Base-by-base conservation (phyloP, 306 rosid species). In the Citrullus amarus region DNA sequence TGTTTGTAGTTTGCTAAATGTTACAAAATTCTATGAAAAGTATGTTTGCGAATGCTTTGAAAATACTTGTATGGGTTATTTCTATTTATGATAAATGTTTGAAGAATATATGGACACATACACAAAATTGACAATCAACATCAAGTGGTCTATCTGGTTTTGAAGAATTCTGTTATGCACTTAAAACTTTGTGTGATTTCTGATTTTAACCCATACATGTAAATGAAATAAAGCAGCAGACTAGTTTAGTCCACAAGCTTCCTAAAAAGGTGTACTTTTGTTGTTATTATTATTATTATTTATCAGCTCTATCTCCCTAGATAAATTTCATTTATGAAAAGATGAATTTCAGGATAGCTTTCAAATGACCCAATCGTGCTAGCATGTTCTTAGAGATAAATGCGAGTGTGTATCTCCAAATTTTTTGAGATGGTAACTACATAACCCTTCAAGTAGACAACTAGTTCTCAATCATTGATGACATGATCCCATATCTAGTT, bases 161-260 rank as follows among this genome's bases (percentile, higher is more conserved):
- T 41, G 30, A 67, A 39, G 5, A 8, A 41, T 4, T 62, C 28
- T 66, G 32, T 60, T 83, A 74, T 13, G 44, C 43, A 43, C 63
- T 73, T 43, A 63, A 38, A 28, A 25, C 60, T 69, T 61, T 32
- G 73, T 74, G 16, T 58, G 54, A 76, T 59, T 79, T 81, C 69
- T 81, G 20, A 67, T 17, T 80, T 80, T 73, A 53, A 84, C 78
- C 72, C 78, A 38, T 81, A 70, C 87, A 95, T 97, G 96, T 85
- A 76, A 86, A 77, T 75, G 97, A 85, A 70, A 72, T 79, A 62
- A 89, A 85, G 80, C 93, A 88, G 82, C 97, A 87, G 82, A 53
- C 83, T 43, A 82, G 67, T 84, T 88, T 92, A 63, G 79, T 92
- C 80, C 99, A 92, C 87, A 95, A 95, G 87, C 76, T 85, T 32